Evolutionary conservation across 2,329 filamentous ascomycete species (phyloP), one percentile per base, ranked within the genome.

Genomic region (Phaeosphaeriaceae sp.): DNA sequence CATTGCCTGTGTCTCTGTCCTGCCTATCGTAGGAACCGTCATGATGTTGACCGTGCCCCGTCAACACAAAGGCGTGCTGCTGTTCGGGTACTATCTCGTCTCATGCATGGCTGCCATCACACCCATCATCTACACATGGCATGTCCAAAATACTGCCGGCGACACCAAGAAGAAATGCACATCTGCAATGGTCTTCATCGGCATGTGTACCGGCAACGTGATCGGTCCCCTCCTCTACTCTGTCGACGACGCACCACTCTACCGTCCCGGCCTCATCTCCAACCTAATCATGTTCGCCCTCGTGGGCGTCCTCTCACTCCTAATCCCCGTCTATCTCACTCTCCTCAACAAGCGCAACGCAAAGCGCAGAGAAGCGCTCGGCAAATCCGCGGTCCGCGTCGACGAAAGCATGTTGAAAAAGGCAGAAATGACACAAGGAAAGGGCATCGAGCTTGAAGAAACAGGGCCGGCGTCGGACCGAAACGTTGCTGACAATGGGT

Each of bases 71-170:
- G 83, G 81, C 0, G 81, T 81, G 7, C 67, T 85, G 30, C 72
- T 85, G 11, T 80, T 85, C 49, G 82, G 83, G 0, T 85, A 85
- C 61, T 85, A 85, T 59, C 70, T 85, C 15, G 82, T 84, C 2
- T 75, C 71, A 1, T 75, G 67, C 21, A 53, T 77, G n/a, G 73
- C 75, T 1, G 72, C 70, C 7, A 74, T 78, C 28, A 78, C 76
- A 0, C 76, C 76, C 0, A 59, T 78, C 1, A 68, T 78, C 2
- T 78, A 78, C 28, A 69, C 75, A 2, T 78, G 75, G 75, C 69
- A 78, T 58, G 69, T 74, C 9, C 75, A 78, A 54, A 78, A 78
- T 30, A 77, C 75, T 0, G 75, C 71, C 0, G 76, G 76, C 21
- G 75, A 78, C 50, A 78, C 76, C 6, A 78, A 78, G 59, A 67